Conservation (phyloP, 2,329 filamentous ascomycete species). For the Ascochyta viciae-villosae region DNA sequence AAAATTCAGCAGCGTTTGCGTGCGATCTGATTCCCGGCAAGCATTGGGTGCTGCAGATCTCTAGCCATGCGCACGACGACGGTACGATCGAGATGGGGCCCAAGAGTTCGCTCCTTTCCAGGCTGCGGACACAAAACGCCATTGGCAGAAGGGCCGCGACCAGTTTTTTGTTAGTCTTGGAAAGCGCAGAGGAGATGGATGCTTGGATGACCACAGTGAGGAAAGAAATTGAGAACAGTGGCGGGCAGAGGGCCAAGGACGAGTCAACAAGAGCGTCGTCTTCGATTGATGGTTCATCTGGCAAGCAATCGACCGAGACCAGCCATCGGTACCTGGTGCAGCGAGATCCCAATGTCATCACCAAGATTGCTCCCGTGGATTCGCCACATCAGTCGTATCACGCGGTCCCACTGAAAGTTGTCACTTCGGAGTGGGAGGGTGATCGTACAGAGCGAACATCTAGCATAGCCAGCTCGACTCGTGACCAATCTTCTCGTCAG, state of each 20-base stretch:
- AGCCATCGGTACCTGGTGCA: slow-evolving; percentile 49
- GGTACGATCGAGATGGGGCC: slow-evolving; percentile 52
- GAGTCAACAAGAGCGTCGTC: slow-evolving; percentile 38
- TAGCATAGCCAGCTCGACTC: slow-evolving; percentile 41
- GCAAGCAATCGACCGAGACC: slow-evolving; percentile 35
- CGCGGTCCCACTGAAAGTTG: slow-evolving; percentile 38
- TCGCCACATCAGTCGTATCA: slow-evolving; percentile 42
- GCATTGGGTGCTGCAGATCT: slow-evolving; percentile 81
- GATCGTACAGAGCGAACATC: slow-evolving; percentile 34
- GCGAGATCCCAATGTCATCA: slow-evolving; percentile 42
- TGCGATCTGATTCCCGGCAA: slow-evolving; percentile 80
- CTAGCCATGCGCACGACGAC: slow-evolving; percentile 68
- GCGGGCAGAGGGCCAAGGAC: slow-evolving; percentile 64
- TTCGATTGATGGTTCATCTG: slow-evolving; percentile 35
- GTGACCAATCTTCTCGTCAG: slow-evolving; percentile 35
- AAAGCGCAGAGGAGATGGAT: slow-evolving; percentile 77
- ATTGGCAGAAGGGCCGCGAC: slow-evolving; percentile 64
- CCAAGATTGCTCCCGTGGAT: slow-evolving; percentile 44
- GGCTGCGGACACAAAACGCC: slow-evolving; percentile 65
- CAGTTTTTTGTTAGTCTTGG: slow-evolving; percentile 75
- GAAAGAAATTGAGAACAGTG: slow-evolving; percentile 72
- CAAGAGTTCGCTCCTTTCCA: slow-evolving; percentile 69
- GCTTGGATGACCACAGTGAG: slow-evolving; percentile 74
- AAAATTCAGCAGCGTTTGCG: slow-evolving; percentile 78
- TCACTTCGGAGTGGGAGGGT: slow-evolving; percentile 43